A percentile compares a stretch with the other conserved stretches of the same genome.
phyloP scores from a whole-genome alignment of 1,284 basidiomycete species.

The Chalciporus sp. region DNA sequence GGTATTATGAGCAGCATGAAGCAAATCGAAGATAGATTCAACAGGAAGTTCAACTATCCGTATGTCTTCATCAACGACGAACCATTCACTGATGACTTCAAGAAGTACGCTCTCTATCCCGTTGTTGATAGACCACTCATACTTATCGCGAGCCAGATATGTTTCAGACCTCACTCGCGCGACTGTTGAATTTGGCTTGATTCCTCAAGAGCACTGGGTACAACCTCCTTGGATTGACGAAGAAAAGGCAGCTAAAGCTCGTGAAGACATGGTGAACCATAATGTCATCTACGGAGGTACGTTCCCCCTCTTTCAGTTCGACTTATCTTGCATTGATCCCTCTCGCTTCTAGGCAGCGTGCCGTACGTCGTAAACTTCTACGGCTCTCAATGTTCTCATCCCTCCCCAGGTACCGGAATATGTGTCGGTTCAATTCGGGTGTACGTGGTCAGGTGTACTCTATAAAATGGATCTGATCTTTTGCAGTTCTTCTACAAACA shows the following conservation, averaged over 20 bases:
- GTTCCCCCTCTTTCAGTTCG: slow-evolving; percentile 9
- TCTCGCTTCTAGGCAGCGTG: slow-evolving; percentile 52
- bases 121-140: slow-evolving; percentile 5
- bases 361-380: slow-evolving; percentile 45
- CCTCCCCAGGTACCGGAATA: slow-evolving; percentile 70
- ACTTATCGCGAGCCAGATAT: slow-evolving; percentile 44
- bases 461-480: slow-evolving; percentile 3
- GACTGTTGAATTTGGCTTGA: slow-evolving; percentile 78
- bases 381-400: slow-evolving; percentile 5
- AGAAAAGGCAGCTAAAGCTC: slow-evolving; percentile 67
- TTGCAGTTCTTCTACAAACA: slow-evolving; percentile 86
- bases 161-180: slow-evolving; percentile 68
- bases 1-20: slow-evolving; percentile 75
- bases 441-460: slow-evolving; percentile 46
- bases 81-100: slow-evolving; percentile 78
- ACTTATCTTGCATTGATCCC: background rate
- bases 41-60: slow-evolving; percentile 83
- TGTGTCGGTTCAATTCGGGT: slow-evolving; percentile 95
- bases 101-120: slow-evolving; percentile 46
- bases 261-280: slow-evolving; percentile 77
- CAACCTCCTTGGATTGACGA: slow-evolving; percentile 88
- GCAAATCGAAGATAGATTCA: slow-evolving; percentile 83
- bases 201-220: slow-evolving; percentile 81
- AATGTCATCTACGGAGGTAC: slow-evolving; percentile 88
- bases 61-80: slow-evolving; percentile 89